Conservation (phyloP, 1,284 basidiomycete genomes). For the Sporisorium scitamineum region DNA sequence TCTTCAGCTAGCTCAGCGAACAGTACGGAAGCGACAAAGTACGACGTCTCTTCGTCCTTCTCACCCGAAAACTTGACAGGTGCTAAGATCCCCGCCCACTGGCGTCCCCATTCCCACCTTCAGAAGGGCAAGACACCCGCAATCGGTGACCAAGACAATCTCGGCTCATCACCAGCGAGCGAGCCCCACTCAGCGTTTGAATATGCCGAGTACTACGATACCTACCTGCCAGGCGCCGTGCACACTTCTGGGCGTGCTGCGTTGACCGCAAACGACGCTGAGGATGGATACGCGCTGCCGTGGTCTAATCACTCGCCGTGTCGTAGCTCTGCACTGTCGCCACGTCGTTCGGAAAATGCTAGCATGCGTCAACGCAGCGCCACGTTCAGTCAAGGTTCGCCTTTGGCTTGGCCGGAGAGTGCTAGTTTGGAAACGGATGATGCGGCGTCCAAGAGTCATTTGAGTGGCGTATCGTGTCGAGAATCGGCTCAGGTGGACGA, state of each 20-base stretch:
- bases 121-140: background rate
- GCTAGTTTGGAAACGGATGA: background rate
- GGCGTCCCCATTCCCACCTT: slow-evolving; percentile 18
- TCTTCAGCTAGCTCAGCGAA: background rate
- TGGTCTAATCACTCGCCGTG: slow-evolving; percentile 29
- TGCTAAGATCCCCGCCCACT: slow-evolving; percentile 13
- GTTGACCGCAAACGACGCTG: background rate
- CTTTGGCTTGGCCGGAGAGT: slow-evolving; percentile 3
- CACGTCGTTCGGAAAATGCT: slow-evolving; percentile 6
- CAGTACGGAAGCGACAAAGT: background rate
- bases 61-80: too few relatives aligned
- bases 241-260: background rate
- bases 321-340: slow-evolving; percentile 30
- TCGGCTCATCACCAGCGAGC: slow-evolving; percentile 21
- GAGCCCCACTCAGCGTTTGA: slow-evolving; percentile 33
- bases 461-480: background rate
- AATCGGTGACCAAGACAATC: background rate
- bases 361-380: slow-evolving; percentile 33
- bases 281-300: background rate
- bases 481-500: slow-evolving; percentile 22
- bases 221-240: background rate
- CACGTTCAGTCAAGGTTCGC: slow-evolving; percentile 6
- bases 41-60: slow-evolving; percentile 9
- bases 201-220: slow-evolving; percentile 30
- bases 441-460: background rate